Evolutionary conservation across 495 filamentous ascomycete species (phyloP).

Genomic region (Xylaria nigripes): DNA sequence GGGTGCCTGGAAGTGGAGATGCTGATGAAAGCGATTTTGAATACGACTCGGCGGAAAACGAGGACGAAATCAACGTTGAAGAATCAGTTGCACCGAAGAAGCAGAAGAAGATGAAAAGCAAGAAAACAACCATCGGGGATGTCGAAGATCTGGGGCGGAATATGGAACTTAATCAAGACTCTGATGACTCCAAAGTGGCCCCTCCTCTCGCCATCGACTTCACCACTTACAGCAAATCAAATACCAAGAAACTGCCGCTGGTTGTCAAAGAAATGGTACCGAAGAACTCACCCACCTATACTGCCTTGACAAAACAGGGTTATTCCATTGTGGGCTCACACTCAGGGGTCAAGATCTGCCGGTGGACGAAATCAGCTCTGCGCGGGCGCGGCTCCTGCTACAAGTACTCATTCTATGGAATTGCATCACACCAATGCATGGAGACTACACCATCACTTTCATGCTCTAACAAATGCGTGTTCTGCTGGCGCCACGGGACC

Average conservation of each 20-base stretch:
- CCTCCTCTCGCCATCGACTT: slow-evolving; percentile 75
- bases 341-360: slow-evolving; percentile 94
- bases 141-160: slow-evolving; percentile 75
- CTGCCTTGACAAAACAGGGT: slow-evolving; percentile 86
- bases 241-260: slow-evolving; percentile 35
- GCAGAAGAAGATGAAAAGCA: slow-evolving; percentile 29
- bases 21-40: slow-evolving; percentile 78
- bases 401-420: slow-evolving; percentile 95
- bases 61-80: slow-evolving; percentile 49
- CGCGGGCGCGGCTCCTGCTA: slow-evolving; percentile 93
- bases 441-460: slow-evolving; percentile 91
- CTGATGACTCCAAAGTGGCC: slow-evolving; percentile 24
- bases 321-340: slow-evolving; percentile 93
- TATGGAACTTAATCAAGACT: slow-evolving; percentile 41
- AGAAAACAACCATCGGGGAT: slow-evolving; percentile 51
- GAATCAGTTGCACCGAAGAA: slow-evolving; percentile 28
- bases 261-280: slow-evolving; percentile 86
- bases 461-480: slow-evolving; percentile 96
- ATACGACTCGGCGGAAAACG: slow-evolving; percentile 46
- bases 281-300: slow-evolving; percentile 76
- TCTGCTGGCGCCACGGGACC: slow-evolving; percentile 96
- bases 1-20: slow-evolving; percentile 72
- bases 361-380: slow-evolving; percentile 97
- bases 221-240: slow-evolving; percentile 54
- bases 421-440: slow-evolving; percentile 93